phyloP scores from a whole-genome alignment of 352 stramenopile genomes.

The Globisporangium yorkense region DNA sequence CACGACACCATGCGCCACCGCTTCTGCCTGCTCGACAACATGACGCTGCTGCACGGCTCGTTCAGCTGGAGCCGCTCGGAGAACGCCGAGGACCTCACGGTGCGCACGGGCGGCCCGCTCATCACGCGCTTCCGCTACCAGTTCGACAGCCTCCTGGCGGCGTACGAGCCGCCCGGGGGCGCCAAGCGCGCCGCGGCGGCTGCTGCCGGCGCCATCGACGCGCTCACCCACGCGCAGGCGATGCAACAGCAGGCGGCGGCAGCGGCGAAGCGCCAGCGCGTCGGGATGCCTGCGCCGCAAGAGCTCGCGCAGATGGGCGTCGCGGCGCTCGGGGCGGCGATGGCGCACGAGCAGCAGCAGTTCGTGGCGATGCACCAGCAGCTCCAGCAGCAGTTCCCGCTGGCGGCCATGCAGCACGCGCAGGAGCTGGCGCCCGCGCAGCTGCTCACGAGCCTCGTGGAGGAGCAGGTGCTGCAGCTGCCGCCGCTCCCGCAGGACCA shows the following conservation, averaged over 20 bases:
- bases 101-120: slow-evolving; percentile 38
- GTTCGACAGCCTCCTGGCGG: slow-evolving; percentile 42
- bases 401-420: slow-evolving; percentile 1
- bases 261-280: slow-evolving; percentile 1
- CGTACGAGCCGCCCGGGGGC: slow-evolving; percentile 24
- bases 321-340: background rate
- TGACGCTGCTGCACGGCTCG: slow-evolving; percentile 51
- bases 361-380: background rate
- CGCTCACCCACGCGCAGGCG: background rate
- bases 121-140: slow-evolving; percentile 45
- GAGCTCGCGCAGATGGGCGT: background rate
- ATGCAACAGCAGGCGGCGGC: background rate
- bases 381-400: background rate
- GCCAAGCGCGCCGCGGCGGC: background rate
- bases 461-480: slow-evolving; percentile 1
- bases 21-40: slow-evolving; percentile 64
- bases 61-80: slow-evolving; percentile 69
- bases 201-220: background rate
- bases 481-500: slow-evolving; percentile 1
- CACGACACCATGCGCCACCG: slow-evolving; percentile 56
- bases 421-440: slow-evolving; percentile 1
- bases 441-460: background rate
- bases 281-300: background rate
- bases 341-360: background rate
- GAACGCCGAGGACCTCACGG: slow-evolving; percentile 52